Conservation (phyloP, 1,139 yeast species). For the Protomyces inundatus region DNA sequence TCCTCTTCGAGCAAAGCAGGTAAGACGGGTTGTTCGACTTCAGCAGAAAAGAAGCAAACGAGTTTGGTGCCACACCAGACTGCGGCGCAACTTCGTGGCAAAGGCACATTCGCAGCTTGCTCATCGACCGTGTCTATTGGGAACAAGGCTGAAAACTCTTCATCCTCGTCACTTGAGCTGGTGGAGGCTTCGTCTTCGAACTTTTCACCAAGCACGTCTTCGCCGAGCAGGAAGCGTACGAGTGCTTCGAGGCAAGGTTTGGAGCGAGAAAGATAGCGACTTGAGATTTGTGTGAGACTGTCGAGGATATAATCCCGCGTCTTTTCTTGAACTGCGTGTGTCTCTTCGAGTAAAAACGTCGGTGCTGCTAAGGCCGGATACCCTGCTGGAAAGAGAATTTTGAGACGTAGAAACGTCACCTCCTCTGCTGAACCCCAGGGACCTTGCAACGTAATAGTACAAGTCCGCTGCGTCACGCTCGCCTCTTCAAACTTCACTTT, state of each 20-base stretch:
- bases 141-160: constrained; percentile 33
- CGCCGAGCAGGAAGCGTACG: constrained; percentile 74
- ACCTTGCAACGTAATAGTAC: constrained; percentile 70
- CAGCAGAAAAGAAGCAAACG: constrained; percentile 24
- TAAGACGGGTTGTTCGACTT: neutral
- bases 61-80: constrained; percentile 21
- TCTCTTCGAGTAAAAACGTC: constrained; percentile 68
- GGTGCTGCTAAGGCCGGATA: constrained; percentile 62
- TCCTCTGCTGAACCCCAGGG: constrained; percentile 49
- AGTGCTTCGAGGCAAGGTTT: constrained; percentile 76
- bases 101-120: constrained; percentile 24
- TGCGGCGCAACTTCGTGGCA: constrained; percentile 27
- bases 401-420: constrained; percentile 63
- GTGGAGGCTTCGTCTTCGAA: constrained; percentile 39
- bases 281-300: constrained; percentile 53
- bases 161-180: constrained; percentile 37
- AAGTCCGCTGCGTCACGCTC: constrained; percentile 76
- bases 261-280: constrained; percentile 52
- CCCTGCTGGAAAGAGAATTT: constrained; percentile 58
- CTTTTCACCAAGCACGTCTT: constrained; percentile 48
- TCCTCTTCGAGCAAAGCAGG: neutral
- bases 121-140: constrained; percentile 39
- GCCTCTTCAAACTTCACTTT: constrained; percentile 79
- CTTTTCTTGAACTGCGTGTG: constrained; percentile 54
- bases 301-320: constrained; percentile 49